These are phyloP conservation scores for Microbotryum violaceum DNA, from an alignment of 1,284 basidiomycete species.

Conservation along the genomic window DNA sequence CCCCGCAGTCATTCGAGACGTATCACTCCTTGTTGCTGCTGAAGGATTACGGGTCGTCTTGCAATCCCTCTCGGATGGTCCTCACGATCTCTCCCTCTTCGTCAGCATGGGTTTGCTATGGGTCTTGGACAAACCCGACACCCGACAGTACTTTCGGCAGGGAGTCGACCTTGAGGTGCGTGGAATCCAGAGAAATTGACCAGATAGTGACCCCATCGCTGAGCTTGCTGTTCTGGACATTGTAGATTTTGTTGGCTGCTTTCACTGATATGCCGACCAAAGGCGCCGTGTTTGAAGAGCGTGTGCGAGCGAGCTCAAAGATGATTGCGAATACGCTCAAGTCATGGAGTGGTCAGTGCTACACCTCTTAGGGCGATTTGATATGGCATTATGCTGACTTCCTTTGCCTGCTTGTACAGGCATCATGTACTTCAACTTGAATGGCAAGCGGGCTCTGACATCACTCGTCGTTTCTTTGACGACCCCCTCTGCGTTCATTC, in stretches of 20 bases:
- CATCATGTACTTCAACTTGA: conserved; percentile 87
- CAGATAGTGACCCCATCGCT: neutral
- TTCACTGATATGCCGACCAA: conserved; percentile 87
- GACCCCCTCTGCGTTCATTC: conserved; percentile 76
- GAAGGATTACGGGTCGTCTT: conserved; percentile 83
- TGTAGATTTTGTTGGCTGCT: conserved; percentile 69
- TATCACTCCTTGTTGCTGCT: conserved; percentile 69
- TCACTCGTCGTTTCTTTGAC: conserved; percentile 76
- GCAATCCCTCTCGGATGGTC: conserved; percentile 78
- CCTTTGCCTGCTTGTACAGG: conserved; percentile 47
- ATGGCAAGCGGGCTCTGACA: conserved; percentile 74
- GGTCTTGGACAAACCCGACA: conserved; percentile 76
- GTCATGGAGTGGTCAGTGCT: conserved; percentile 81
- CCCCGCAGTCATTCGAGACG: conserved; percentile 57
- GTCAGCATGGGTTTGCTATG: conserved; percentile 77
- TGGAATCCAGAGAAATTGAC: conserved; percentile 1
- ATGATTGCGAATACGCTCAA: conserved; percentile 76
- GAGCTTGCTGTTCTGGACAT: conserved; percentile 23
- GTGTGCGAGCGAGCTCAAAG: conserved; percentile 63
- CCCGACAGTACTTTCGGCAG: conserved; percentile 66
- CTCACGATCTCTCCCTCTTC: conserved; percentile 71
- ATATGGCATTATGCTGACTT: neutral
- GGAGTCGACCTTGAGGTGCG: conserved; percentile 83
- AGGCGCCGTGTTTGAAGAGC: conserved; percentile 61
- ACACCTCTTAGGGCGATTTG: neutral